phyloP scores from a whole-genome alignment of 2,329 filamentous ascomycete genomes.

The Fusarium gaditjirri region DNA sequence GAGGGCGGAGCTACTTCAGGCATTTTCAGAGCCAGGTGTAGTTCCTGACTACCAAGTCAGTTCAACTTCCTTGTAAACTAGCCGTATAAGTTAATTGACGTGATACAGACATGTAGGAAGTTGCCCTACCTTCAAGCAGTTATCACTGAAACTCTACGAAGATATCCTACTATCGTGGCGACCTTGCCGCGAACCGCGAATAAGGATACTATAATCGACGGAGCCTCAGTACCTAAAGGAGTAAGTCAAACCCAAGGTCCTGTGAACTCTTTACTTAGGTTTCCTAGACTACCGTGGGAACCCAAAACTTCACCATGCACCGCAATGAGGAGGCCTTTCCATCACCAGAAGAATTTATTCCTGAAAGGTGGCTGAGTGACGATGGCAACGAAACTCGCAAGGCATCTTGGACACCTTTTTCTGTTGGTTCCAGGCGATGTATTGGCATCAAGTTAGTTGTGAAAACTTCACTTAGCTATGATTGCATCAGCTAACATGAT shows the following conservation, averaged over 20 bases:
- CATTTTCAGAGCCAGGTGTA: background rate
- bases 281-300: background rate
- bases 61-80: background rate
- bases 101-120: background rate
- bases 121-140: background rate
- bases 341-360: background rate
- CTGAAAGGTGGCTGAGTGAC: background rate
- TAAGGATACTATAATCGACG: background rate
- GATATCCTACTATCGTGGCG: background rate
- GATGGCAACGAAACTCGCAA: background rate
- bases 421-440: background rate
- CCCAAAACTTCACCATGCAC: background rate
- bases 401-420: background rate
- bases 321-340: background rate
- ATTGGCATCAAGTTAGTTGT: background rate
- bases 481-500: background rate
- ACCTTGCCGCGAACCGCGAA: background rate
- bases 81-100: no score
- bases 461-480: accelerated
- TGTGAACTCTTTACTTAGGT: background rate
- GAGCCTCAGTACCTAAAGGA: background rate
- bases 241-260: background rate
- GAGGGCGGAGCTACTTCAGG: background rate
- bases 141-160: background rate
- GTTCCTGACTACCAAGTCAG: background rate